A percentile compares a stretch with the other conserved stretches of the same genome.
phyloP scores from a whole-genome alignment of 768 basidiomycete species.

The Pulveroboletus sp. region DNA sequence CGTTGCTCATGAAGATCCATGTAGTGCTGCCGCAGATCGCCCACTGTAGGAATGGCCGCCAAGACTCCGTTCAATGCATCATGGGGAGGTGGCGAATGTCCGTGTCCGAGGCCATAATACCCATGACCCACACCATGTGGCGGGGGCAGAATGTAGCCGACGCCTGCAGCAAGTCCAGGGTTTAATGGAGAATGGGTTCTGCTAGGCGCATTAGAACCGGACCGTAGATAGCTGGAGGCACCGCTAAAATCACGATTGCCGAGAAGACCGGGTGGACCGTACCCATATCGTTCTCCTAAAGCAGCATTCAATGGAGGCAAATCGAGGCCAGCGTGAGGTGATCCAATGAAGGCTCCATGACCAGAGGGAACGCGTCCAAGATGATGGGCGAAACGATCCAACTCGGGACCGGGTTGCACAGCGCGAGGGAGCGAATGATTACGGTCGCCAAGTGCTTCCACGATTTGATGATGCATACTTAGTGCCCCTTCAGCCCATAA shows the following conservation, averaged over 20 bases:
- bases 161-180: slow-evolving; percentile 39
- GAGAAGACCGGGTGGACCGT: slow-evolving; percentile 34
- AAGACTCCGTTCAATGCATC: slow-evolving; percentile 29
- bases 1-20: slow-evolving; percentile 59
- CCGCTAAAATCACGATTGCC: slow-evolving; percentile 33
- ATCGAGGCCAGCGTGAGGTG: slow-evolving; percentile 50
- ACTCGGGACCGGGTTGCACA: slow-evolving; percentile 27
- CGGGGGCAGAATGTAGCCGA: slow-evolving; percentile 41
- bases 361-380: slow-evolving; percentile 34
- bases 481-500: slow-evolving; percentile 33
- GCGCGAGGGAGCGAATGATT: slow-evolving; percentile 32
- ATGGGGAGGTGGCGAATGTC: slow-evolving; percentile 34
- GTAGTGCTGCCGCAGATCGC: slow-evolving; percentile 73
- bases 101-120: slow-evolving; percentile 37
- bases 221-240: slow-evolving; percentile 57
- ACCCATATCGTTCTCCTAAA: slow-evolving; percentile 35
- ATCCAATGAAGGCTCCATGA: slow-evolving; percentile 34
- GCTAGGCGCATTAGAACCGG: slow-evolving; percentile 64
- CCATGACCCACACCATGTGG: slow-evolving; percentile 36
- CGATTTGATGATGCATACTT: slow-evolving; percentile 34
- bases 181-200: slow-evolving; percentile 69
- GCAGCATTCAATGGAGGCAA: slow-evolving; percentile 55
- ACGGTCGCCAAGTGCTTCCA: slow-evolving; percentile 33
- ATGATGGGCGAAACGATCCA: slow-evolving; percentile 34
- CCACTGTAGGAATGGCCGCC: slow-evolving; percentile 40